These are phyloP conservation scores for Cajanus cajan DNA, from an alignment of 306 rosid species.

Conservation along the genomic window DNA sequence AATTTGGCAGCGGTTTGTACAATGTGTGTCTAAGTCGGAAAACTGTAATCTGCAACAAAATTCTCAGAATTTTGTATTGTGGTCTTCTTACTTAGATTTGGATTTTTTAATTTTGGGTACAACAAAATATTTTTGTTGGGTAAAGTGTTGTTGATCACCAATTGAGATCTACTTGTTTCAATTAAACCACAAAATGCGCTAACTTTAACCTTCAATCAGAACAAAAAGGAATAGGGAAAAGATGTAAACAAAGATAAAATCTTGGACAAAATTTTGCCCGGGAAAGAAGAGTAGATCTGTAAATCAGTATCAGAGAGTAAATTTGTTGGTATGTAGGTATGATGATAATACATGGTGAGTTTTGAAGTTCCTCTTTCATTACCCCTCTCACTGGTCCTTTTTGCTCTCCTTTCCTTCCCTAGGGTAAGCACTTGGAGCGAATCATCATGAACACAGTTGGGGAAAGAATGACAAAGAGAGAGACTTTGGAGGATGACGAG, in stretches of 20 bases:
- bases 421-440: conserved; percentile 18
- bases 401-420: neutral
- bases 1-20: neutral
- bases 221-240: neutral
- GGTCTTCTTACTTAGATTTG: neutral
- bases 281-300: conserved; percentile 2
- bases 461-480: conserved; percentile 6
- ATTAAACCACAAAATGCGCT: neutral
- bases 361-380: conserved; percentile 7
- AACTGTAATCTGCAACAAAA: neutral
- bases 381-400: neutral
- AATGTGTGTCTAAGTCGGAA: neutral
- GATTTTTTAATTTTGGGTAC: neutral
- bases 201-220: neutral
- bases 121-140: neutral
- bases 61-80: neutral
- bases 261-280: neutral
- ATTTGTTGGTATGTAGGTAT: neutral
- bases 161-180: neutral
- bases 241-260: neutral
- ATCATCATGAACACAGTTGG: conserved; percentile 31
- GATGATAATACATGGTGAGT: neutral
- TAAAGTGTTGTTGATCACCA: neutral
- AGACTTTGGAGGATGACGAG: conserved; percentile 33
- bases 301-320: neutral